Evolutionary conservation across 2,329 filamentous ascomycete species (phyloP), one percentile per base, ranked within the genome.

Genomic region (Paramyrothecium roridum): DNA sequence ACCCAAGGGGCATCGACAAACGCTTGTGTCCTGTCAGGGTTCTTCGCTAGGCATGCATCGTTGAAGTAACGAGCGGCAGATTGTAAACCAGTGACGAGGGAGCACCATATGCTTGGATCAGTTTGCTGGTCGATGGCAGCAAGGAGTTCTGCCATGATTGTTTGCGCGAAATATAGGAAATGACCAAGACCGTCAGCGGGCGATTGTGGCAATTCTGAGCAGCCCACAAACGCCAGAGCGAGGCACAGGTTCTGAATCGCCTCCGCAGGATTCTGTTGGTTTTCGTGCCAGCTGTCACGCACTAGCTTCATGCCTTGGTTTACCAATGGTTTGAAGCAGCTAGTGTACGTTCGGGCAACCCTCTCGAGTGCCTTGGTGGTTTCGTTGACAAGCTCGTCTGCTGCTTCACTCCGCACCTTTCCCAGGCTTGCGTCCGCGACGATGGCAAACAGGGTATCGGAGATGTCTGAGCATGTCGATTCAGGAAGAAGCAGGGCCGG

Each of bases 191-290:
- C 65, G 7, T 63, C 59, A 2, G 60, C 59, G 3, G 62, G 56
- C 10, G 48, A 56, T 2, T 55, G 59, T 1, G 73, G 70, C 1
- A 74, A 56, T 45, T 73, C 68, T 1, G 78, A 80, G 62, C 78
- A 81, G 26, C 78, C 78, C 50, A 84, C 70, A 53, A 76, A 79
- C 3, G 77, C 77, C 3, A 85, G 60, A 2, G 78, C 71, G 11
- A 73, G 70, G 3, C 79, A 69, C 2, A 80, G 67, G 26, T 64
- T 65, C 30, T 70, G 67, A 6, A 76, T 67, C 10, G 59, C 62
- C 46, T 66, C 60, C 4, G 61, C 59, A 4, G 65, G 61, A 11
- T 68, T 62, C 2, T 59, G 33, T 11, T 53, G 55, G 4, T 60
- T 56, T 13, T 52, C 52, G 3, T 59, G 52, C 54, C 67, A 65